These are phyloP conservation scores for Rhizophagus clarus DNA, from an alignment of 192 early-diverging fungal species.

Conservation along the genomic window DNA sequence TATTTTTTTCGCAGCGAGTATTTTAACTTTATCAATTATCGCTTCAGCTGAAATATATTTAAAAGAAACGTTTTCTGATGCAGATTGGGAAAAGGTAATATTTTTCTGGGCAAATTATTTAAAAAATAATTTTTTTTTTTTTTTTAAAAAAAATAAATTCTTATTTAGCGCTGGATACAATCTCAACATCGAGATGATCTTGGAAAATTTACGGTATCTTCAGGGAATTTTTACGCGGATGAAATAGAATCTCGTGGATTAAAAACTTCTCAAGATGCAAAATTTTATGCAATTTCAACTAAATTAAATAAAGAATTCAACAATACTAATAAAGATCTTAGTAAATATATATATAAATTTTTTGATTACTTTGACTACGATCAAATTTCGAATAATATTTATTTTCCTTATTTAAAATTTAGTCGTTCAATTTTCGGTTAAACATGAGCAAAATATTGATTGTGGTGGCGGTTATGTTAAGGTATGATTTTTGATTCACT, in stretches of 20 bases:
- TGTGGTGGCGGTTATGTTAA: slow-evolving; percentile 94
- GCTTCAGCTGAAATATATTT: slow-evolving; percentile 73
- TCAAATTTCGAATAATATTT: too few species aligned
- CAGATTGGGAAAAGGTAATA: slow-evolving; percentile 55
- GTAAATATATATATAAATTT: not conserved
- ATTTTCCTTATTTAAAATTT: slow-evolving; percentile 31
- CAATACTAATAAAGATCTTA: slow-evolving; percentile 76
- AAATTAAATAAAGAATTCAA: slow-evolving; percentile 72
- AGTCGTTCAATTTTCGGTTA: slow-evolving; percentile 88
- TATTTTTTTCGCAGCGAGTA: not conserved
- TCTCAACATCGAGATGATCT: slow-evolving; percentile 68
- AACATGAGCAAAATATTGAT: slow-evolving; percentile 88
- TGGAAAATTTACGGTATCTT: slow-evolving; percentile 71
- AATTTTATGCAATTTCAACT: slow-evolving; percentile 84
- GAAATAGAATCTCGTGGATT: slow-evolving; percentile 68
- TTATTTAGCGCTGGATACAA: slow-evolving; percentile 68
- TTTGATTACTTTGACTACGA: not conserved
- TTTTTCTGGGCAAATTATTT: not conserved
- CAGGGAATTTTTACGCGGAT: slow-evolving; percentile 79
- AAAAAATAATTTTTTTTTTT: slow-evolving; percentile 14
- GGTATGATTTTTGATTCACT: slow-evolving; percentile 31
- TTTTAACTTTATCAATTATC: not conserved
- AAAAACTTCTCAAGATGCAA: slow-evolving; percentile 77
- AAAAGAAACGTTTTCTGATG: slow-evolving; percentile 81
- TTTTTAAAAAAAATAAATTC: slow-evolving; percentile 28